Evolutionary conservation across 2,329 filamentous ascomycete genomes (phyloP).

Genomic region (Phialophora expanda): DNA sequence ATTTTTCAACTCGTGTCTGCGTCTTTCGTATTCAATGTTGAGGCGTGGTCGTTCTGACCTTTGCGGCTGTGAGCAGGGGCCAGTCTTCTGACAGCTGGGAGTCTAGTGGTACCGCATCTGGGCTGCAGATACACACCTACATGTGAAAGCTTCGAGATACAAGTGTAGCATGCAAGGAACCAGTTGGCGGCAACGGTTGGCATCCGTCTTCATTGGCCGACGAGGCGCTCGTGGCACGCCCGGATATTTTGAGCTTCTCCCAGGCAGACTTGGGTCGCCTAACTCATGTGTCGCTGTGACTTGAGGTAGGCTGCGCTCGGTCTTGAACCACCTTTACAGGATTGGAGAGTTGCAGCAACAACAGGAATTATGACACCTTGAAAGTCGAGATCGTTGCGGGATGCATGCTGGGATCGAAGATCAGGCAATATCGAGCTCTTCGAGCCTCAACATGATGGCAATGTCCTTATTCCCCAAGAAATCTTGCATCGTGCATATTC

Average conservation of each 20-base stretch:
- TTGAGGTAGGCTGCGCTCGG: background rate
- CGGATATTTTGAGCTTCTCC: background rate
- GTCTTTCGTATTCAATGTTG: background rate
- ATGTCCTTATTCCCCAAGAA: background rate
- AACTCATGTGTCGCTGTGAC: conserved; percentile 3
- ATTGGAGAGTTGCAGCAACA: background rate
- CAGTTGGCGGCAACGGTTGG: background rate
- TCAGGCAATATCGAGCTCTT: background rate
- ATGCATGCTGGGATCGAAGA: conserved; percentile 11
- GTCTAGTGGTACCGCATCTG: background rate
- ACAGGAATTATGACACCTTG: background rate
- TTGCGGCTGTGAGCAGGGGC: background rate
- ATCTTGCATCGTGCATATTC: conserved; percentile 7
- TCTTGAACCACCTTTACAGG: background rate
- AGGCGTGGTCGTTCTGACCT: background rate
- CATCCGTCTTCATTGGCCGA: background rate
- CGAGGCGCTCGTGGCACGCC: conserved; percentile 3
- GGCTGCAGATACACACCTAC: background rate
- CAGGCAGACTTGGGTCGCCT: background rate
- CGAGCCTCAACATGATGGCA: background rate
- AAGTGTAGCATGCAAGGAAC: conserved; percentile 8
- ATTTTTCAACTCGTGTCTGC: background rate
- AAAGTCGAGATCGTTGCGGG: background rate
- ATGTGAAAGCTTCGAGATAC: background rate
- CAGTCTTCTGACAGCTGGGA: background rate